Conservation (phyloP, 75 land plant species). For the Gnetum montanum region DNA sequence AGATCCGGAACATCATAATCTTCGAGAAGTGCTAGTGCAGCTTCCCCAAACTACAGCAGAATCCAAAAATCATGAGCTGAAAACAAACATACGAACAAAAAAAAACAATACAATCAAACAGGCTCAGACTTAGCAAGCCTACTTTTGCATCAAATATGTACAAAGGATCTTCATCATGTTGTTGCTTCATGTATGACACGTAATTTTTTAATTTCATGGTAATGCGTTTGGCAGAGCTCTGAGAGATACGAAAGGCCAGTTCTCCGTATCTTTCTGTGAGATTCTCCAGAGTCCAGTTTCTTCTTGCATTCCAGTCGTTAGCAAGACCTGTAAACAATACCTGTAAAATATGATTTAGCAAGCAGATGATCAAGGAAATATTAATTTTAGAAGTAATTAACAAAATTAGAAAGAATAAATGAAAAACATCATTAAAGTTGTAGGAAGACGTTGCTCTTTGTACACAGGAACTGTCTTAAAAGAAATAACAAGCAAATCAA, state of each 20-base stretch:
- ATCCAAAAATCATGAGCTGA: background rate
- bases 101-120: background rate
- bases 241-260: conserved; percentile 70
- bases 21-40: conserved; percentile 64
- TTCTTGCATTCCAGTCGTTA: conserved; percentile 80
- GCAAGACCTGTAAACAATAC: conserved; percentile 65
- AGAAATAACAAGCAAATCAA: too few species aligned
- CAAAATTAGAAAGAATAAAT: background rate
- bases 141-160: conserved; percentile 97
- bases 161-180: conserved; percentile 98
- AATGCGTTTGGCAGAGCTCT: conserved; percentile 49
- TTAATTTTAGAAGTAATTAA: background rate
- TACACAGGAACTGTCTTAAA: too few species aligned
- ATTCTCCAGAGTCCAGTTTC: conserved; percentile 68
- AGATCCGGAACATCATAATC: conserved; percentile 86
- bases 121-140: too few species aligned
- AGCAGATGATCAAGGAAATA: background rate
- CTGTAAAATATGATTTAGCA: conserved; percentile 37
- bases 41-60: conserved; percentile 95
- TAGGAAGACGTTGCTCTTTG: background rate
- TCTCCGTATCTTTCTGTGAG: conserved; percentile 65
- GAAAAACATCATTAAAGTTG: background rate
- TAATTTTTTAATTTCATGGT: conserved; percentile 84
- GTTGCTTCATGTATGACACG: conserved; percentile 61
- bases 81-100: background rate